Base-by-base conservation (phyloP, 768 basidiomycete genomes). In the Daedaleopsis nitida region DNA sequence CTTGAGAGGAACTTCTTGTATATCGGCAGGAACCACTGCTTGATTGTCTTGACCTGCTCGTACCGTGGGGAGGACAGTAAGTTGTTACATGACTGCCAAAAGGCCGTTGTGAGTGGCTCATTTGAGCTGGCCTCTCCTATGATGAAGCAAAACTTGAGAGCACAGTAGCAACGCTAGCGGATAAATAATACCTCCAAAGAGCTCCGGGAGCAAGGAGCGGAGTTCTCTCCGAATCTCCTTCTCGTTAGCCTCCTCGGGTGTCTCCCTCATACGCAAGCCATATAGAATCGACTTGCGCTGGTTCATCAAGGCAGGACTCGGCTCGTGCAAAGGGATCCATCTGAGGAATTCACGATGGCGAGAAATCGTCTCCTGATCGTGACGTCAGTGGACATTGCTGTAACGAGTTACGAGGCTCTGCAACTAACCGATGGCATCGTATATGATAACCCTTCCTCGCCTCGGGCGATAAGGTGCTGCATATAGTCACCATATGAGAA, bases 401-500 rank as follows among this genome's bases (percentile, higher is more conserved):
- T 8, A 37, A n/a, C 9, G 32, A 14, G n/a, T n/a, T n/a, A n/a
- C n/a, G n/a, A 50, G 12, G 21, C n/a, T 1, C 12, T 0, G 12
- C 5, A 8, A 54, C 32, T 48, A 10, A 56, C 21, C 32, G 23
- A 16, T 39, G 55, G 88, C 73, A 86, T 82, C 16, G 73, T 72
- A 63, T 70, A 78, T 4, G 81, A 80, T 38, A 92, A 72, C 9
- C 86, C 88, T 0, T 73, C 66, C 70, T 93, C 92, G 10, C 89
- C 87, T 17, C 92, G 83, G 5, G 91, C 91, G 57, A 94, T 85
- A n/a, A 94, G 78, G 44, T 90, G 83, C 67, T 92, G 89, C 42
- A 93, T 82, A 67, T 93, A 94, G 44, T 78, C 80, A 14, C 84
- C 78, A 66, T 91, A 93, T 9, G 87, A 88, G 70, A 93, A 93